A percentile compares a stretch with the other conserved stretches of the same genome.
Evolutionary conservation across 2,329 filamentous ascomycete genomes (phyloP).

Genomic region (Fusarium clavum): DNA sequence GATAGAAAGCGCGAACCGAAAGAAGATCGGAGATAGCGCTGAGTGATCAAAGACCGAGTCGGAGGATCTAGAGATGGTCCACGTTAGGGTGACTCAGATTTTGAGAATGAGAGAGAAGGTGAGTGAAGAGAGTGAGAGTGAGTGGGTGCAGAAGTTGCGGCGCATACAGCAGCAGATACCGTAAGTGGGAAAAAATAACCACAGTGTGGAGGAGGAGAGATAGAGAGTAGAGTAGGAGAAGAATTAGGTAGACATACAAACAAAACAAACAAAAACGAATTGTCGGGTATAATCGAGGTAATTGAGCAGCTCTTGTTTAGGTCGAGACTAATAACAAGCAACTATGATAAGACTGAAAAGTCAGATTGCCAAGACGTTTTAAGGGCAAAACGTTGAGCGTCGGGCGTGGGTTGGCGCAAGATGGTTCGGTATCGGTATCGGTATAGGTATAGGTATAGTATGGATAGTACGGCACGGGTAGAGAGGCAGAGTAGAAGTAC

Average conservation of each 20-base stretch:
- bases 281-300: conserved; percentile 8
- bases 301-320: background rate
- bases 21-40: conserved; percentile 43
- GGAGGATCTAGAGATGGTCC: conserved; percentile 33
- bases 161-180: conserved; percentile 37
- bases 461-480: background rate
- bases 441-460: conserved; percentile 10
- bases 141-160: conserved; percentile 33
- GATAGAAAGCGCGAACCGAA: conserved; percentile 36
- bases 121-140: conserved; percentile 19
- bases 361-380: conserved; percentile 42
- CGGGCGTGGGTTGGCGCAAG: conserved; percentile 31
- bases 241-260: conserved; percentile 14
- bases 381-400: conserved; percentile 38
- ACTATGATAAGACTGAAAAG: conserved; percentile 30
- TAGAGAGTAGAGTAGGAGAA: background rate
- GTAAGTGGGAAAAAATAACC: conserved; percentile 30
- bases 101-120: conserved; percentile 10
- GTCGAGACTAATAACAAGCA: conserved; percentile 33
- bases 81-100: conserved; percentile 42
- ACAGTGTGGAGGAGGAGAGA: conserved; percentile 27
- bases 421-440: conserved; percentile 25
- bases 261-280: conserved; percentile 2
- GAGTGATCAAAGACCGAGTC: conserved; percentile 34
- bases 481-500: background rate